Base-by-base conservation (phyloP, 257 asterid genomes). In the Solanum medicagineum region DNA sequence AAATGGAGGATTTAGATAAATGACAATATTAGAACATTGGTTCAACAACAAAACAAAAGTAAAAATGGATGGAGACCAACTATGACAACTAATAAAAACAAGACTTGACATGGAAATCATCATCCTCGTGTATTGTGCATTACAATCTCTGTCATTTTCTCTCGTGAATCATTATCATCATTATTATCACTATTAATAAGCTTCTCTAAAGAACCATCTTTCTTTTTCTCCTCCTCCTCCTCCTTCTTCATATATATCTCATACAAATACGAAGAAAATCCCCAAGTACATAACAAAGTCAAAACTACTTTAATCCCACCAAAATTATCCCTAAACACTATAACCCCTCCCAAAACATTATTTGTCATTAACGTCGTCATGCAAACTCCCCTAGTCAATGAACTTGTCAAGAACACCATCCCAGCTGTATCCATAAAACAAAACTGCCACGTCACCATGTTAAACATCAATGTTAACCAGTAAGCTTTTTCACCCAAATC, bases 401-500 rank as follows among this genome's bases (percentile, higher is more conserved):
- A 93, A 84, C 96, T 88, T 62, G 98, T 94, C 86, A 95, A n/a
- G 84, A 95, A 95, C 73, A 95, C 93, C 93, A 95, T 90, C 6
- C 96, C 98, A 2, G 98, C 96, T 0, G 98, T 95, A 16, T 98
- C 97, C 93, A 95, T 44, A 87, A 95, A 95, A 80, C 92, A 87
- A 5, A 94, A 32, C 88, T 94, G 97, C 98, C 98, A 95, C 36
- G 90, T 74, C 12, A 92, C 62, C 29, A 90, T 3, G 15, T 69
- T 88, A 51, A 86, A 87, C 3, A 11, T 87, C 74, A 95, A 80
- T 0, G 96, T 92, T 24, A 57, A 6, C 95, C 95, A 92, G 32
- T 95, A 93, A 40, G 89, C 91, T 54, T 40, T 79, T n/a, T n/a
- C n/a, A n/a, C n/a, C n/a, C n/a, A n/a, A n/a, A n/a, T n/a, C n/a